These are phyloP conservation scores for Macrophomina pseudophaseolina DNA, from an alignment of 2,329 filamentous ascomycete species.

Conservation along the genomic window DNA sequence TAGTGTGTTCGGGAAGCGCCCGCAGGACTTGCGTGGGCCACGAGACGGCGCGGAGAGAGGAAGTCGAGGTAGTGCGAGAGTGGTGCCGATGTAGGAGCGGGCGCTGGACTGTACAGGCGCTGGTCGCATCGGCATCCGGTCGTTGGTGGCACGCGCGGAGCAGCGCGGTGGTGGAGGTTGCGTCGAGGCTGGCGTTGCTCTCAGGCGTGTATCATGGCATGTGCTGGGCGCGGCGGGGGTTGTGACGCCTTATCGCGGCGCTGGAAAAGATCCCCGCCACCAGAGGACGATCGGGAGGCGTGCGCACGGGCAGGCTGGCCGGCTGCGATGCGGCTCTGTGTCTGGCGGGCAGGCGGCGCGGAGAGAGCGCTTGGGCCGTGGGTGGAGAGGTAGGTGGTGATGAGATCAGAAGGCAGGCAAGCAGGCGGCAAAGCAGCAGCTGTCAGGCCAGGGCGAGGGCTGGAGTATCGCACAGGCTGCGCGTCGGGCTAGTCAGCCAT, in stretches of 20 bases:
- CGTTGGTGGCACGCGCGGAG: slow-evolving; percentile 22
- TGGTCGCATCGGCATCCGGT: slow-evolving; percentile 26
- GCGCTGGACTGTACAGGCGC: slow-evolving; percentile 16
- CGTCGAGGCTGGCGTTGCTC: slow-evolving; percentile 21
- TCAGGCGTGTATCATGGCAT: slow-evolving; percentile 26
- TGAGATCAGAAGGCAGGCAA: slow-evolving; percentile 25
- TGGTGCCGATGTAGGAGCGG: slow-evolving; percentile 13
- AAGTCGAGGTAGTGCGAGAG: neutral
- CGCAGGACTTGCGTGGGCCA: slow-evolving; percentile 15
- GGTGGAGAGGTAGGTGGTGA: slow-evolving; percentile 20
- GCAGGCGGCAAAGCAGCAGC: slow-evolving; percentile 18
- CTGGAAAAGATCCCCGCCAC: slow-evolving; percentile 22
- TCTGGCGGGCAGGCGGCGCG: slow-evolving; percentile 1
- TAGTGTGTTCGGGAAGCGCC: slow-evolving; percentile 24
- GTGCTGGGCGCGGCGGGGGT: slow-evolving; percentile 18
- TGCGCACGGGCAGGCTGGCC: slow-evolving; percentile 16
- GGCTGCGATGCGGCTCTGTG: slow-evolving; percentile 20
- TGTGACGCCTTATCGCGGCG: slow-evolving; percentile 25
- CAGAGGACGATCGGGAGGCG: slow-evolving; percentile 22
- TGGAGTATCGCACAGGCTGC: slow-evolving; percentile 19
- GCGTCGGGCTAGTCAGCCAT: slow-evolving; percentile 16
- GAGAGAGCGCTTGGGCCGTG: slow-evolving; percentile 10
- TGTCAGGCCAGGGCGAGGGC: slow-evolving; percentile 22
- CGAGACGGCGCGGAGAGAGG: slow-evolving; percentile 17
- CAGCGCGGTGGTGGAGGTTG: slow-evolving; percentile 4